phyloP scores from a whole-genome alignment of 2,329 filamentous ascomycete species.

The Fusarium acutatum region DNA sequence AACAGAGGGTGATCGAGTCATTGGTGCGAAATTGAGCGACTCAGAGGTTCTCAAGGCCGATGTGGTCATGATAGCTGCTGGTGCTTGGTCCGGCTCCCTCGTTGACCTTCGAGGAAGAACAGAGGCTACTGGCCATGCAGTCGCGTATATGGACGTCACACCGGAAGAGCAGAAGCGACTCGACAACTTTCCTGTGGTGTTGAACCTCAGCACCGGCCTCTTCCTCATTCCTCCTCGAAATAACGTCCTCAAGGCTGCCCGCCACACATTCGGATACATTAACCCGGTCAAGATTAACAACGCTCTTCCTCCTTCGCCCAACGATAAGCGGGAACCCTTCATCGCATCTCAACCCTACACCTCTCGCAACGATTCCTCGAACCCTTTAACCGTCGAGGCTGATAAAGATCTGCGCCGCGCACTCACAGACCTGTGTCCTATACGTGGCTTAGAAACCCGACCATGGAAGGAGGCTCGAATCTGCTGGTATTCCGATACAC shows the following conservation, averaged over 20 bases:
- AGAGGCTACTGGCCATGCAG: constrained; percentile 81
- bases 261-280: constrained; percentile 74
- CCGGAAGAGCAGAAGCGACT: constrained; percentile 74
- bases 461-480: constrained; percentile 70
- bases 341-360: constrained; percentile 50
- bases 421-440: constrained; percentile 68
- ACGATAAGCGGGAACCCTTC: constrained; percentile 41
- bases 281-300: constrained; percentile 55
- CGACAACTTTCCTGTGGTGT: constrained; percentile 72
- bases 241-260: constrained; percentile 72
- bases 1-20: constrained; percentile 51
- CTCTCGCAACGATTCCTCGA: constrained; percentile 50
- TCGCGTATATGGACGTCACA: constrained; percentile 81
- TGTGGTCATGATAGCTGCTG: constrained; percentile 81
- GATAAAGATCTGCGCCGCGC: constrained; percentile 68
- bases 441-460: constrained; percentile 62
- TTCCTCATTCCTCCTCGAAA: constrained; percentile 77
- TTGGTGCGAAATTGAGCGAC: constrained; percentile 60
- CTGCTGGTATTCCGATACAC: constrained; percentile 82
- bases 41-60: constrained; percentile 63
- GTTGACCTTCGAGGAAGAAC: constrained; percentile 80
- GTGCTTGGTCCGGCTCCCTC: constrained; percentile 84
- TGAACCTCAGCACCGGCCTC: constrained; percentile 76
- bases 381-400: constrained; percentile 67
- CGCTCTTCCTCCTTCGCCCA: constrained; percentile 46